A percentile compares a stretch with the other conserved stretches of the same genome.
phyloP scores from a whole-genome alignment of 2,329 filamentous ascomycete genomes.

The Colletotrichum acutatum region DNA sequence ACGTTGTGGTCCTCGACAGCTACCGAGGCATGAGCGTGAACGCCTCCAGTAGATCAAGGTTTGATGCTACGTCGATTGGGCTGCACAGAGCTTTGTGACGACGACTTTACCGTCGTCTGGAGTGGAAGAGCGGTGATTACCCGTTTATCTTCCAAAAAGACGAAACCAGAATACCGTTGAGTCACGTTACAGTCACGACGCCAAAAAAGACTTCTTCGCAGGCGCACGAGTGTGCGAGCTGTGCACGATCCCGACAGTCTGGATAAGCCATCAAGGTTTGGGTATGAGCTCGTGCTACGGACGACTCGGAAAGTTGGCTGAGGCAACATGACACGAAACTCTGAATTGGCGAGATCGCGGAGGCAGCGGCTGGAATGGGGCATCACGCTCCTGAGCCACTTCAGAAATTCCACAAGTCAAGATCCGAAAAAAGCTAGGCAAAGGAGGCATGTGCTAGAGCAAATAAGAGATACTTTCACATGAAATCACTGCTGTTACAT shows the following conservation, averaged over 20 bases:
- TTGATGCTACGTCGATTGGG: neutral
- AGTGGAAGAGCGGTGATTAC: neutral
- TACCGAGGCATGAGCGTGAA: neutral
- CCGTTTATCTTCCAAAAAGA: neutral
- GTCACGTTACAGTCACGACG: constrained; percentile 6
- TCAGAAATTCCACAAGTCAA: neutral
- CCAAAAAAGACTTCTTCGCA: neutral
- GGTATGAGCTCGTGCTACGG: neutral
- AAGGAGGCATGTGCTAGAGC: neutral
- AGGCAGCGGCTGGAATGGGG: no score
- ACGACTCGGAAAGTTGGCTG: neutral
- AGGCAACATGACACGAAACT: neutral
- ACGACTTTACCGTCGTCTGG: no score
- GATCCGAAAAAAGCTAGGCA: neutral
- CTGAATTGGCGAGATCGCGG: neutral
- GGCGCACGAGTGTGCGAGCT: neutral
- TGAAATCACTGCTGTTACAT: neutral
- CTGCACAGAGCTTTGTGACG: neutral
- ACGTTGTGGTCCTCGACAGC: neutral
- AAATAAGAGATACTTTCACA: neutral
- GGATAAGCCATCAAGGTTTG: neutral
- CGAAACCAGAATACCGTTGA: neutral
- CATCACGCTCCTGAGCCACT: neutral
- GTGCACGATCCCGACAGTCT: neutral
- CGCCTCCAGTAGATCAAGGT: neutral